These are phyloP conservation scores for Zasmidium angulare DNA, from an alignment of 2,329 filamentous ascomycete species.

Conservation along the genomic window DNA sequence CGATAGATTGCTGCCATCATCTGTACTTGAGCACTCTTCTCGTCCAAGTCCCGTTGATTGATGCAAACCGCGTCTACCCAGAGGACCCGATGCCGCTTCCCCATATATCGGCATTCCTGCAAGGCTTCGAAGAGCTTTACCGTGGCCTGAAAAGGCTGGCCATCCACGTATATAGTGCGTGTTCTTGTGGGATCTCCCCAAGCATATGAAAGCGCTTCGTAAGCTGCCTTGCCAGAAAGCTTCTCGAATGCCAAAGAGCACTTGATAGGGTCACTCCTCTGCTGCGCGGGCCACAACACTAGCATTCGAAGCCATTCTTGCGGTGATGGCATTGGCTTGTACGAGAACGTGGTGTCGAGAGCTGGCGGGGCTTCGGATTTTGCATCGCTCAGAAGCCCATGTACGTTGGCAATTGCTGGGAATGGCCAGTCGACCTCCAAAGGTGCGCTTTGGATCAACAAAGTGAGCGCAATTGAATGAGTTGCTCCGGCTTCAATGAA, in stretches of 20 bases:
- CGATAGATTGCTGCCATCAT: constrained; percentile 13
- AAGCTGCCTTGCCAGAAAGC: not conserved
- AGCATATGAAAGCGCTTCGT: constrained; percentile 11
- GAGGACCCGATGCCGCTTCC: not conserved
- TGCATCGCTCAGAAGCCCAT: not conserved
- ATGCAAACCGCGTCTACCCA: constrained; percentile 22
- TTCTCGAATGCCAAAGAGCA: not conserved
- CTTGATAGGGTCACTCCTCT: not conserved
- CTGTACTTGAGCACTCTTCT: constrained; percentile 13
- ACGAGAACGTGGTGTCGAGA: not conserved
- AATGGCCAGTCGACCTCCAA: not conserved
- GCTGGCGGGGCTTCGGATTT: not conserved
- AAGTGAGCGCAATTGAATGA: not conserved
- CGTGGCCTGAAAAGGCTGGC: not conserved
- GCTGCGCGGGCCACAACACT: not conserved
- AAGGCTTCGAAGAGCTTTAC: not conserved
- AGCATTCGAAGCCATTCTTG: not conserved
- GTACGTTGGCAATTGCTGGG: not conserved
- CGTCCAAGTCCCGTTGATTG: constrained; percentile 10
- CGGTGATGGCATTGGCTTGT: not conserved
- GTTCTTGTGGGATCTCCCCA: constrained; percentile 3
- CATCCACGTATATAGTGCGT: not conserved
- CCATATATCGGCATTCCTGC: not conserved
- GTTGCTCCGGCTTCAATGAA: not conserved
- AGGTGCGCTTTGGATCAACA: not conserved